Conservation (phyloP, 2,329 filamentous ascomycete species). For the Pseudofabraea citricarpa region DNA sequence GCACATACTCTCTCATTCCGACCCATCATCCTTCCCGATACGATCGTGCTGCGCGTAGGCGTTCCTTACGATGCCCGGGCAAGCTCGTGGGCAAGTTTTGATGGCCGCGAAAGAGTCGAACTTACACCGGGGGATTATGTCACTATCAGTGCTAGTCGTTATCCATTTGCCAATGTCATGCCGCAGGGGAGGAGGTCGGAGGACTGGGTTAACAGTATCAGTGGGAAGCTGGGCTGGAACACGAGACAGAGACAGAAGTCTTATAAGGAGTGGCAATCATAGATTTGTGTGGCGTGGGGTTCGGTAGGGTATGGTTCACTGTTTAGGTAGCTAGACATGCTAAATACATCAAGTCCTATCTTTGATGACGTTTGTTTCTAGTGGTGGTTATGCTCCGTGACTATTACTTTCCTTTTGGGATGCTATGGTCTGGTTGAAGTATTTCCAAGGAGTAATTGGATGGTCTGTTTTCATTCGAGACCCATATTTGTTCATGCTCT, state of each 20-base stretch:
- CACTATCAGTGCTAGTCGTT: conserved; percentile 74
- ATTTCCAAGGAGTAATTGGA: too few species aligned
- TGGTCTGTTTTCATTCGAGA: too few species aligned
- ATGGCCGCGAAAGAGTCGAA: conserved; percentile 85
- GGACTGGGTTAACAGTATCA: conserved; percentile 81
- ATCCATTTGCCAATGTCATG: conserved; percentile 75
- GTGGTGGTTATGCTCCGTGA: too few species aligned
- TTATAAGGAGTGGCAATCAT: conserved; percentile 35
- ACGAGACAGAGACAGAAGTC: conserved; percentile 72
- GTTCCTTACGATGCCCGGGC: conserved; percentile 93
- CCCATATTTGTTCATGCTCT: too few species aligned
- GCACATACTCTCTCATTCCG: conserved; percentile 93
- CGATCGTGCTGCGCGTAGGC: conserved; percentile 85
- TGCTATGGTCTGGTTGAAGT: too few species aligned
- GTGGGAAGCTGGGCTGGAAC: conserved; percentile 76
- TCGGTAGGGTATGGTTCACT: too few species aligned
- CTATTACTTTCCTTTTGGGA: too few species aligned
- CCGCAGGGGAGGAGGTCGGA: conserved; percentile 64
- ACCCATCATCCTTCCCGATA: conserved; percentile 94
- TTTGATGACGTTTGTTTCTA: too few species aligned
- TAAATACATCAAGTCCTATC: too few species aligned
- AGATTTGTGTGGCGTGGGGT: too few species aligned
- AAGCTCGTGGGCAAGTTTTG: conserved; percentile 95
- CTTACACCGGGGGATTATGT: conserved; percentile 76
- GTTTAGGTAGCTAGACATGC: too few species aligned